Base-by-base conservation (phyloP, 495 filamentous ascomycete species). In the Aspergillus kassunensis region DNA sequence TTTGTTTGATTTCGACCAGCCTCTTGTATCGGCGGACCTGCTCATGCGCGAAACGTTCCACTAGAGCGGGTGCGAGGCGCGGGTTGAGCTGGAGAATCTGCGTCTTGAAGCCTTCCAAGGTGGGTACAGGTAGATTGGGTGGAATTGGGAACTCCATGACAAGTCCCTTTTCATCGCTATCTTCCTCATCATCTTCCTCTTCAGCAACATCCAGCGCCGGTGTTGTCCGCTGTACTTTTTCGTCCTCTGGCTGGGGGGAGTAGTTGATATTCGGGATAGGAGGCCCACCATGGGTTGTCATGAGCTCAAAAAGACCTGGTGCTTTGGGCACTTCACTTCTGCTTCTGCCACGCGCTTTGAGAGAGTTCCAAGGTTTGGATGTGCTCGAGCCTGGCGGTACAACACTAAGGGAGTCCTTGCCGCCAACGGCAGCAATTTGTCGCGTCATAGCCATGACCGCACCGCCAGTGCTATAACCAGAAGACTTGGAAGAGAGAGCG, bases 41-140 rank as follows among this genome's bases (percentile, higher is more conserved):
- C 60, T 95, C 89, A 50, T 86, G 73, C 0, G 86, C 88, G 56
- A 96, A 85, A 37, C 92, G 83, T n/a, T 92, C 86, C 15, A 92
- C 78, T 57, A 97, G 71, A 60, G 80, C 88, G 15, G 71, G 77
- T 42, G 80, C 74, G n/a, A 87, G 64, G 4, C 75, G 72, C 11
- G 90, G 88, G 57, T 91, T 91, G 27, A 90, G 67, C 56, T 81
- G 74, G 53, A 81, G 71, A 16, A 95, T 79, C 65, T 96, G 89
- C 10, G 78, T 71, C 54, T 82, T 83, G 68, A 96, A 96, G 4
- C 91, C 90, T 44, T 84, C 81, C 15, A 81, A 67, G 7, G 82
- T 92, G 4, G 92, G 90, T 19, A 84, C 74, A 48, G 88, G 87
- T n/a, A 73, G 56, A 23, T 68, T 63, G 2, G 67, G 58, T 15